Conservation (phyloP, 306 rosid species). For the Rubus idaeus region DNA sequence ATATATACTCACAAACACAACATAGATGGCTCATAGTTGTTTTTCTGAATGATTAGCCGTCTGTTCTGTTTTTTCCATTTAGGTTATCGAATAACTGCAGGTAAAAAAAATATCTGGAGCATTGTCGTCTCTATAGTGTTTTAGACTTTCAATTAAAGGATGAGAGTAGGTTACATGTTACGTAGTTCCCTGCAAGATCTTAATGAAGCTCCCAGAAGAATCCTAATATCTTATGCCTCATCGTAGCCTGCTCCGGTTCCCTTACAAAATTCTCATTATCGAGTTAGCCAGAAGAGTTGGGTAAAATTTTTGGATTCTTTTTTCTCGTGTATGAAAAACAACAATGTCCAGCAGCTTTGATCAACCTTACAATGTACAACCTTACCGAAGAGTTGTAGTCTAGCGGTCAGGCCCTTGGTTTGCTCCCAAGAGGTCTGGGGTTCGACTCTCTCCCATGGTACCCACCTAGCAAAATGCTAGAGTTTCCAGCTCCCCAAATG, state of each 20-base stretch:
- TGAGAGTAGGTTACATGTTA: background rate
- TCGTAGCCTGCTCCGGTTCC: background rate
- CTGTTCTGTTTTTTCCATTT: background rate
- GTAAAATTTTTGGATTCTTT: background rate
- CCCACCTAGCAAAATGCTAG: too few species aligned
- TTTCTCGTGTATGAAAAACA: background rate
- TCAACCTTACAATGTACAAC: too few species aligned
- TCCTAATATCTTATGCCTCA: background rate
- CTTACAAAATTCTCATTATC: too few species aligned
- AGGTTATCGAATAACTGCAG: background rate
- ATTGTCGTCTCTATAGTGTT: too few species aligned
- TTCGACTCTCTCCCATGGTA: too few species aligned
- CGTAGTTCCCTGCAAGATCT: background rate
- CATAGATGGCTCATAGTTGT: background rate
- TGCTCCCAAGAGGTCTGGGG: too few species aligned
- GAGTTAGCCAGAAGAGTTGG: background rate
- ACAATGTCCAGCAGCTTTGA: background rate
- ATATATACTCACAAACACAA: too few species aligned
- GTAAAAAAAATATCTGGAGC: background rate
- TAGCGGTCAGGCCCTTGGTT: too few species aligned
- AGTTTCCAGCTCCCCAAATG: too few species aligned
- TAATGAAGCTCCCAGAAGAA: background rate
- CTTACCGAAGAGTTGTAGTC: too few species aligned
- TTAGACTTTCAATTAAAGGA: background rate
- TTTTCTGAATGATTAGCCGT: background rate